These are phyloP conservation scores for Chamaecrista fasciculata DNA, from an alignment of 306 rosid genomes.

Conservation along the genomic window DNA sequence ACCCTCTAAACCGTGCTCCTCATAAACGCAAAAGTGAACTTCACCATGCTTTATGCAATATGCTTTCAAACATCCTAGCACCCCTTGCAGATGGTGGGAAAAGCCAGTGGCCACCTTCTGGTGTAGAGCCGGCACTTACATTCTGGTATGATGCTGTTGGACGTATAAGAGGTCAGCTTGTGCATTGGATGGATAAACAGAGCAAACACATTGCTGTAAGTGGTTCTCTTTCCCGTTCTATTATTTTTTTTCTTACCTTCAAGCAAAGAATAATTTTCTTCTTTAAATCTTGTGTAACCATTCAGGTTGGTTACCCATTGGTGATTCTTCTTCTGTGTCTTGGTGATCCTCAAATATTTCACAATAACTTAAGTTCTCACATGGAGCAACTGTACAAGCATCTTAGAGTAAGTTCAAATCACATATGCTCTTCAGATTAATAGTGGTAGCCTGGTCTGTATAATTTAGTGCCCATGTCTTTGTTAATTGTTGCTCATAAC, in stretches of 20 bases:
- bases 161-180: constrained; percentile 75
- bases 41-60: constrained; percentile 92
- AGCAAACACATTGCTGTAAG: constrained; percentile 96
- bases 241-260: constrained; percentile 17
- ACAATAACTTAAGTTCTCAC: constrained; percentile 79
- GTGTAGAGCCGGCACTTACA: constrained; percentile 93
- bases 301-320: constrained; percentile 92
- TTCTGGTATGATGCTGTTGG: constrained; percentile 99
- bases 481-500: constrained; percentile 7
- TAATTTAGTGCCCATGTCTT: neutral
- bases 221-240: constrained; percentile 20
- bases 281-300: neutral
- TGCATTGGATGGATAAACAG: constrained; percentile 98
- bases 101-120: constrained; percentile 97
- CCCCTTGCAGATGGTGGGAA: constrained; percentile 99
- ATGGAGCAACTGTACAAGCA: constrained; percentile 98
- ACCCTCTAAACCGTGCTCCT: constrained; percentile 91
- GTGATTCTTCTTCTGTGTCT: constrained; percentile 98
- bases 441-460: constrained; percentile 2
- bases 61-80: constrained; percentile 96
- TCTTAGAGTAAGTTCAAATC: constrained; percentile 71
- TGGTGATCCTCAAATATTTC: constrained; percentile 91
- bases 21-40: constrained; percentile 98
- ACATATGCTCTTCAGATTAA: neutral
- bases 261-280: constrained; percentile 20